Conservation (phyloP, 352 stramenopile species). For the Phytophthora ohioensis region DNA sequence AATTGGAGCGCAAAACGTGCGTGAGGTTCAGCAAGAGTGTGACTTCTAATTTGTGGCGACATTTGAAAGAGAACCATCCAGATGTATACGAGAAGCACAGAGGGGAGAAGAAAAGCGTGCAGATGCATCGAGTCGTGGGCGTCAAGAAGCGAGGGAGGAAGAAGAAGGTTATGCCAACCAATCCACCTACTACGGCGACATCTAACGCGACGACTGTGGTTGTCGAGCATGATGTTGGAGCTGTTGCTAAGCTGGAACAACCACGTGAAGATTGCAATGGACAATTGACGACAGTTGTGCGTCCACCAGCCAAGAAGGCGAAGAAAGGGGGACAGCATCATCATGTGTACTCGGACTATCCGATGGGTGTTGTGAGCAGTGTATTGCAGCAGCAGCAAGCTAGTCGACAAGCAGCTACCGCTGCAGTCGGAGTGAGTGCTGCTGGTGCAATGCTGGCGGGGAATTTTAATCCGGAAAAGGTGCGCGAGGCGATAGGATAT, state of each 20-base stretch:
- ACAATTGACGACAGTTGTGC: conserved; percentile 10
- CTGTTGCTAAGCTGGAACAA: conserved; percentile 36
- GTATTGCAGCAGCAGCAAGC: conserved; percentile 30
- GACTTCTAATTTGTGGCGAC: conserved; percentile 85
- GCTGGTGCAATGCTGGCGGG: neutral
- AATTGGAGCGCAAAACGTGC: conserved; percentile 69
- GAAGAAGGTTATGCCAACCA: conserved; percentile 45
- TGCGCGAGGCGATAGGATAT: conserved; percentile 66
- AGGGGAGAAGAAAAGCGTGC: conserved; percentile 79
- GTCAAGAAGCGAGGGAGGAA: conserved; percentile 68
- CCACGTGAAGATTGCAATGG: conserved; percentile 15
- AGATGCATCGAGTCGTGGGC: conserved; percentile 70
- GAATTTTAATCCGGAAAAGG: conserved; percentile 59
- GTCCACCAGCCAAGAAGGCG: conserved; percentile 46
- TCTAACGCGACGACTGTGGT: conserved; percentile 11
- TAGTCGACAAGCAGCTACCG: conserved; percentile 4
- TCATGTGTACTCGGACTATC: conserved; percentile 55
- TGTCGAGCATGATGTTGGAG: neutral
- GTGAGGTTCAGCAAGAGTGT: conserved; percentile 88
- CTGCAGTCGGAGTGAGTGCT: conserved; percentile 1
- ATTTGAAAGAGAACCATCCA: conserved; percentile 86
- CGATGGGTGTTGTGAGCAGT: conserved; percentile 9
- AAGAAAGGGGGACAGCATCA: conserved; percentile 35
- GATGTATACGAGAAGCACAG: conserved; percentile 76
- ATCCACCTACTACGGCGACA: neutral